These are phyloP conservation scores for Apiospora arundinis DNA, from an alignment of 2,329 filamentous ascomycete species.

Conservation along the genomic window DNA sequence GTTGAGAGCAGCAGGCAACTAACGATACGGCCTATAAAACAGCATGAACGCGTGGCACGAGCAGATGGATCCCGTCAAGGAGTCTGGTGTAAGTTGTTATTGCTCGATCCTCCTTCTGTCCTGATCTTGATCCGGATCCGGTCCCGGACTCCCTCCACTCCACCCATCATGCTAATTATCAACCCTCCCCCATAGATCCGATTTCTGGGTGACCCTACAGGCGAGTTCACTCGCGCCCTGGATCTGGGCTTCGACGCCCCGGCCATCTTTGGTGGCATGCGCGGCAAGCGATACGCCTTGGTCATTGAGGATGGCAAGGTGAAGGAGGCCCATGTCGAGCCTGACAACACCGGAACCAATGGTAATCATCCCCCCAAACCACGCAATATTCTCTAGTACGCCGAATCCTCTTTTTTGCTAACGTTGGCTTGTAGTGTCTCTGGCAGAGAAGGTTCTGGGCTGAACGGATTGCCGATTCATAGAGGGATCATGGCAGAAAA, in stretches of 20 bases:
- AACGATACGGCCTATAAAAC: too few relatives aligned
- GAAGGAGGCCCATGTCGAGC: constrained; percentile 80
- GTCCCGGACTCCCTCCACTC: background rate
- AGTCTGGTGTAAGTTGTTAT: constrained; percentile 71
- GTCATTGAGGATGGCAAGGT: constrained; percentile 86
- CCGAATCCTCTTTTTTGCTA: background rate
- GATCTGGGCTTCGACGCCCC: constrained; percentile 74
- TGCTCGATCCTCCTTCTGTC: background rate
- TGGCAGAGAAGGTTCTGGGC: constrained; percentile 27
- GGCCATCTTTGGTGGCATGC: constrained; percentile 74
- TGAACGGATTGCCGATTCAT: background rate
- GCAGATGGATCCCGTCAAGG: constrained; percentile 74
- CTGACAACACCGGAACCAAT: constrained; percentile 83
- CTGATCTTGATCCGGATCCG: background rate
- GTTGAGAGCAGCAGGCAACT: too few relatives aligned
- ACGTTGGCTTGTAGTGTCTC: constrained; percentile 15
- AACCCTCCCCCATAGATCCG: constrained; percentile 66
- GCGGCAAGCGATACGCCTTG: constrained; percentile 88
- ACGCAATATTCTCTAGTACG: too few relatives aligned
- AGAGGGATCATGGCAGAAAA: background rate
- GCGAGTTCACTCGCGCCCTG: constrained; percentile 80
- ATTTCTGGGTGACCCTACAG: constrained; percentile 84
- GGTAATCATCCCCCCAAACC: constrained; percentile 53
- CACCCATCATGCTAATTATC: background rate
- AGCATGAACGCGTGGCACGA: constrained; percentile 92